Evolutionary conservation across 1,139 yeast genomes (phyloP).

Genomic region (Blastobotrys aristatus): DNA sequence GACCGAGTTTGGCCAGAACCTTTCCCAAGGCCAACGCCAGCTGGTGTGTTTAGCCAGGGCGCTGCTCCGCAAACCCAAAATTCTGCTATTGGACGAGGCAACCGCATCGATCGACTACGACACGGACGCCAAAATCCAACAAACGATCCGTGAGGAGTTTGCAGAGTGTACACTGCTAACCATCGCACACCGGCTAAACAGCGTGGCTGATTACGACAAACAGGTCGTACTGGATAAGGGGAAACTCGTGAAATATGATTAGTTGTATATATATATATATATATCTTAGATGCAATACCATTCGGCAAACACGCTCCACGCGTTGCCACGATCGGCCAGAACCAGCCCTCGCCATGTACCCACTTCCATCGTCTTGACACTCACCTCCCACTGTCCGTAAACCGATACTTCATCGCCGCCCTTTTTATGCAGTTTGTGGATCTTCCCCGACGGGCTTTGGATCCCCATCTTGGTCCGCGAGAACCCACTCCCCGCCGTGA

Average conservation of each 20-base stretch:
- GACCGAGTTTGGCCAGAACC: conserved; percentile 55
- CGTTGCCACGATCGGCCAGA: conserved; percentile 69
- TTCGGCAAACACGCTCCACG: conserved; percentile 90
- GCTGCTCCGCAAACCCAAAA: conserved; percentile 52
- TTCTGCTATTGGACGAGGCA: conserved; percentile 71
- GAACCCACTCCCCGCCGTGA: conserved; percentile 41
- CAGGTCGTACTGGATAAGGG: conserved; percentile 67
- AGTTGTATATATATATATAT: too few species aligned
- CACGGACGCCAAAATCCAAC: conserved; percentile 71
- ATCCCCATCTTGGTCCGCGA: conserved; percentile 54
- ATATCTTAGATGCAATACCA: conserved; percentile 66
- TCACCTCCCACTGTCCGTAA: conserved; percentile 51
- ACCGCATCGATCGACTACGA: conserved; percentile 86
- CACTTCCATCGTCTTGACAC: conserved; percentile 57
- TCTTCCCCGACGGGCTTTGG: conserved; percentile 80
- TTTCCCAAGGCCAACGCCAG: too few species aligned
- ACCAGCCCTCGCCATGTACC: conserved; percentile 85
- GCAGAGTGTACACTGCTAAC: conserved; percentile 64
- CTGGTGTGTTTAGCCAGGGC: conserved; percentile 71
- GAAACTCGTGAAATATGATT: conserved; percentile 61
- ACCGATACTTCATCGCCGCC: conserved; percentile 35
- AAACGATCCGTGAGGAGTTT: conserved; percentile 62
- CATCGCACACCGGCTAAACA: conserved; percentile 76
- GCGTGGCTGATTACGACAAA: conserved; percentile 72
- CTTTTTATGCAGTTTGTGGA: conserved; percentile 52